These are phyloP conservation scores for Cutaneotrichosporon curvatum DNA, from an alignment of 1,284 basidiomycete genomes.

Conservation along the genomic window DNA sequence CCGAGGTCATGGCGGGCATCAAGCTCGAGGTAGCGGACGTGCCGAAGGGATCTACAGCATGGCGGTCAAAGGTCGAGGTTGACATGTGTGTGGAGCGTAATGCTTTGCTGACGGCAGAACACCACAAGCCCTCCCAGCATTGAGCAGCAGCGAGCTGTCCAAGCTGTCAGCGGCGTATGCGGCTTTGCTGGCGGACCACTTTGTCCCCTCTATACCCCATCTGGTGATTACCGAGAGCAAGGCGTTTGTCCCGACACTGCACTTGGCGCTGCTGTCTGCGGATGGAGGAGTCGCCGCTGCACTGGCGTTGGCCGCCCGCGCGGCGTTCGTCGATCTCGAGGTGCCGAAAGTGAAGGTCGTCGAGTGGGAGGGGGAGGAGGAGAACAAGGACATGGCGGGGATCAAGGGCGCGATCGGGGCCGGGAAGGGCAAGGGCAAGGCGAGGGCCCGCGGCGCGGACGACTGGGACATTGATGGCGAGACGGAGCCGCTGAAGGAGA, in stretches of 20 bases:
- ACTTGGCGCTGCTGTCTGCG: conserved; percentile 28
- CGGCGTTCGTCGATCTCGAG: conserved; percentile 37
- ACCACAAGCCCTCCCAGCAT: conserved; percentile 40
- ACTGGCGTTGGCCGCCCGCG: conserved; percentile 36
- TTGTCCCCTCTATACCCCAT: conserved; percentile 37
- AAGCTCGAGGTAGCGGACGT: conserved; percentile 40
- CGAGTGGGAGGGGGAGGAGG: conserved; percentile 29
- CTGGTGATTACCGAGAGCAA: conserved; percentile 26
- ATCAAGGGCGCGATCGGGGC: conserved; percentile 42
- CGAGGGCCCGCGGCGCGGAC: conserved; percentile 32
- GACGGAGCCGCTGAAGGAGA: conserved; percentile 17
- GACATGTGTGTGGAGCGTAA: conserved; percentile 31
- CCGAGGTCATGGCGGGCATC: conserved; percentile 43
- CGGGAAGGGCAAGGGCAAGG: conserved; percentile 26
- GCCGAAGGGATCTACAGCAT: conserved; percentile 11
- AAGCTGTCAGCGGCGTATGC: conserved; percentile 32
- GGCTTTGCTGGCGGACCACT: conserved; percentile 36
- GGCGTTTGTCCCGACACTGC: conserved; percentile 32
- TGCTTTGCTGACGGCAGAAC: conserved; percentile 23
- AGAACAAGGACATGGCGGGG: conserved; percentile 25
- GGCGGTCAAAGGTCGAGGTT: conserved; percentile 40
- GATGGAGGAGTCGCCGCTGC: conserved; percentile 29
- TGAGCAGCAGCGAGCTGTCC: conserved; percentile 19
- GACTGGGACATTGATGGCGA: conserved; percentile 46
- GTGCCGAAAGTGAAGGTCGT: conserved; percentile 40